Evolutionary conservation across 2,329 filamentous ascomycete species (phyloP).

Genomic region (Aspergillus sp.): DNA sequence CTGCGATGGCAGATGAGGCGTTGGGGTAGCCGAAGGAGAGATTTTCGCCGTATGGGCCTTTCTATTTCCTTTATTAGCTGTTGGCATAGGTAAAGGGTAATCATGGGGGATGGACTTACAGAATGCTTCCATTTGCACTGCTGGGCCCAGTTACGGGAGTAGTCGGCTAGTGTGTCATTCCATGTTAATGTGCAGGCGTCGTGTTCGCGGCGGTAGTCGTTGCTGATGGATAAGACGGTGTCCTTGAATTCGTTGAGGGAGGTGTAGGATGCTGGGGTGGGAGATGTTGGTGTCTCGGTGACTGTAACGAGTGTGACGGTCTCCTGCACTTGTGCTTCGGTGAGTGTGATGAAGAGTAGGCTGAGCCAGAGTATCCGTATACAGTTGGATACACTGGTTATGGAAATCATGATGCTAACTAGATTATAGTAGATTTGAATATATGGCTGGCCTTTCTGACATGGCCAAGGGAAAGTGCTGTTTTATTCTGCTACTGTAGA

Average conservation of each 20-base stretch:
- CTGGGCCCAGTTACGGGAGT: slow-evolving; percentile 47
- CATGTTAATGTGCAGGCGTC: slow-evolving; percentile 54
- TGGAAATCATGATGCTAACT: too few relatives aligned
- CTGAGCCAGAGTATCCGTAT: not conserved
- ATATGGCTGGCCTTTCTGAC: too few relatives aligned
- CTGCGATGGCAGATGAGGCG: slow-evolving; percentile 52
- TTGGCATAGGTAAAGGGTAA: not conserved
- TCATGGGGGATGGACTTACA: slow-evolving; percentile 10
- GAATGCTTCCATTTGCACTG: slow-evolving; percentile 39
- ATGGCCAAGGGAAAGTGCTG: too few relatives aligned
- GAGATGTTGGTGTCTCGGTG: slow-evolving; percentile 20
- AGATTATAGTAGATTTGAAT: too few relatives aligned
- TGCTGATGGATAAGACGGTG: slow-evolving; percentile 60
- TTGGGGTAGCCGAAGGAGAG: slow-evolving; percentile 61
- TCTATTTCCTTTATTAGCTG: slow-evolving; percentile 22
- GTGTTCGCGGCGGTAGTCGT: slow-evolving; percentile 58
- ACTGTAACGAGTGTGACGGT: slow-evolving; percentile 14
- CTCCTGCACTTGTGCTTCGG: slow-evolving; percentile 4
- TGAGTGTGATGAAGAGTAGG: not conserved
- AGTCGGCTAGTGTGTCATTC: slow-evolving; percentile 58
- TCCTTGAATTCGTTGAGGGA: slow-evolving; percentile 35
- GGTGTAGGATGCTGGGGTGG: slow-evolving; percentile 37
- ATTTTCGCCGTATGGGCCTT: slow-evolving; percentile 66
- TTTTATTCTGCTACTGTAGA: not conserved
- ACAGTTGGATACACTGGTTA: not conserved